A percentile compares a stretch with the other conserved stretches of the same genome.
These are phyloP conservation scores for Cladorrhinum sp. DNA, from an alignment of 2,329 filamentous ascomycete species.

Conservation along the genomic window DNA sequence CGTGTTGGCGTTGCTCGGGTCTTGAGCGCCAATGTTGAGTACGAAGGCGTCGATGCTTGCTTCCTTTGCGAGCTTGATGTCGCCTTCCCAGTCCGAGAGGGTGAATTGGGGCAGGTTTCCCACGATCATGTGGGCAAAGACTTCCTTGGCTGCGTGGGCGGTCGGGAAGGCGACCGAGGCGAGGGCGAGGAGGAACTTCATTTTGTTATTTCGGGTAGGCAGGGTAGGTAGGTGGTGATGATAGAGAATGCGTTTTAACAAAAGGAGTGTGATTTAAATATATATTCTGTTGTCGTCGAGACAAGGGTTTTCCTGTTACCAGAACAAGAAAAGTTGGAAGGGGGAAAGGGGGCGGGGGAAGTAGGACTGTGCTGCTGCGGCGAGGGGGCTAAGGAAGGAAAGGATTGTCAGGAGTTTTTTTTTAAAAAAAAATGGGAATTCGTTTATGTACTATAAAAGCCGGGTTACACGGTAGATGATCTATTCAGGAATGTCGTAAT, in stretches of 20 bases:
- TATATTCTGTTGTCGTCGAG: slow-evolving; percentile 3
- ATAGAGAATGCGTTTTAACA: no score
- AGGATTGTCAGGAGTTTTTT: not conserved
- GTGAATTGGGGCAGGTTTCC: slow-evolving; percentile 10
- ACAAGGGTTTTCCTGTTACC: slow-evolving; percentile 2
- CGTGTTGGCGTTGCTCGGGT: slow-evolving; percentile 11
- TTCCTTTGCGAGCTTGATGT: slow-evolving; percentile 15
- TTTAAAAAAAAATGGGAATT: no score
- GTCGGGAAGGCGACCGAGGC: slow-evolving; percentile 5
- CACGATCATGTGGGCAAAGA: slow-evolving; percentile 22
- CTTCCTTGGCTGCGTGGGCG: slow-evolving; percentile 19
- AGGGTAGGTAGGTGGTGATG: no score
- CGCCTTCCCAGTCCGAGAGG: slow-evolving; percentile 15
- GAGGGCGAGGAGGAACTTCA: slow-evolving; percentile 10
- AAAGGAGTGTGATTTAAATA: not conserved
- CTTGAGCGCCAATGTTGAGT: slow-evolving; percentile 14
- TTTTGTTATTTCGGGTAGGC: no score
- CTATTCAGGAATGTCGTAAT: no score
- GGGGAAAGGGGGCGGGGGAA: not conserved
- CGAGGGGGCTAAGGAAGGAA: not conserved
- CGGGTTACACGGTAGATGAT: not conserved
- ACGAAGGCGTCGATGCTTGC: slow-evolving; percentile 19
- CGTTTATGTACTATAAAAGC: not conserved
- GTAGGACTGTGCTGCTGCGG: not conserved
- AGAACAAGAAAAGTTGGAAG: not conserved